Evolutionary conservation across 495 filamentous ascomycete genomes (phyloP).

Genomic region (Aspergillus avenaceus): DNA sequence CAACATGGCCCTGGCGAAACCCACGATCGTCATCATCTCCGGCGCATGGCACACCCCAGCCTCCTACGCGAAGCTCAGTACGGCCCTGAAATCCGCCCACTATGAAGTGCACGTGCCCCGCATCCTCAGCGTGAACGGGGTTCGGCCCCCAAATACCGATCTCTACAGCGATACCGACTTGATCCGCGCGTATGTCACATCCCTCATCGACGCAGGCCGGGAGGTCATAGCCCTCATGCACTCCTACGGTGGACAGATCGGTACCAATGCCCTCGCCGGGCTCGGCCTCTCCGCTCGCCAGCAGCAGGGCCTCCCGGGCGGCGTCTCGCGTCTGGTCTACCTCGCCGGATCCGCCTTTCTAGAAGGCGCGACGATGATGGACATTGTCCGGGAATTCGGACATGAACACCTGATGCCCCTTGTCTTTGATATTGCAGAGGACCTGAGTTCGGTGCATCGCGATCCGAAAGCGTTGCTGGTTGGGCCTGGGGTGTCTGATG

Average conservation of each 20-base stretch:
- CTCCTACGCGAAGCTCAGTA: background rate
- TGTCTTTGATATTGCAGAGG: constrained; percentile 3
- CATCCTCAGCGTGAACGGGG: constrained; percentile 3
- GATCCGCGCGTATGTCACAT: constrained; percentile 3
- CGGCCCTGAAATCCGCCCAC: background rate
- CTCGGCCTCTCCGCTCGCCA: background rate
- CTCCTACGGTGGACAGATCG: constrained; percentile 11
- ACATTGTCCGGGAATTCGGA: background rate
- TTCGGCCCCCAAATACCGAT: constrained; percentile 4
- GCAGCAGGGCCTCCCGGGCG: background rate
- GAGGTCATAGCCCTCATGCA: constrained; percentile 3
- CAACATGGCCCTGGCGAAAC: too few species aligned
- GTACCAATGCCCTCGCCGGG: constrained; percentile 5
- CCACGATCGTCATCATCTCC: constrained; percentile 8
- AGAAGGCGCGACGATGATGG: constrained; percentile 2
- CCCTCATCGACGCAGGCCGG: constrained; percentile 5
- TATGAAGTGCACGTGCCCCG: constrained; percentile 7
- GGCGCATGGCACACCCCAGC: constrained; percentile 8
- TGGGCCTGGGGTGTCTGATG: background rate
- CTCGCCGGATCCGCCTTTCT: background rate
- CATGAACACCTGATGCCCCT: constrained; percentile 1
- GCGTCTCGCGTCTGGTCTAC: background rate
- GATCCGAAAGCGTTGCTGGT: background rate
- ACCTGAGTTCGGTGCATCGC: constrained; percentile 1
- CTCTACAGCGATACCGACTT: constrained; percentile 5